Conservation (phyloP, 1,284 basidiomycete genomes). For the Rhodotorula sp. region DNA sequence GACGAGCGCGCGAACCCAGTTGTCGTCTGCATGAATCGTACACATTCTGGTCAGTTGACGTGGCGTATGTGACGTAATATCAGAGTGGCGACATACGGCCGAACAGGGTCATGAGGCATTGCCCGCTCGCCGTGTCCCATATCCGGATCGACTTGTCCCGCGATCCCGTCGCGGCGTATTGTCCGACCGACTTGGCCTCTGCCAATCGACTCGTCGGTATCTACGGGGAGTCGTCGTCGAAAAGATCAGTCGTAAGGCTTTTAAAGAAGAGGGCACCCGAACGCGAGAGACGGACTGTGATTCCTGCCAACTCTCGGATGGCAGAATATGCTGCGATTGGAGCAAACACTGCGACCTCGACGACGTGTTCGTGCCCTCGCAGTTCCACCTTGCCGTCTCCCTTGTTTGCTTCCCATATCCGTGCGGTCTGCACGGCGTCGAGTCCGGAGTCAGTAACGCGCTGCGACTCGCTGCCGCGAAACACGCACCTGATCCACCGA, state of each 20-base stretch:
- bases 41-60: not conserved
- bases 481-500: slow-evolving; percentile 75
- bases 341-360: slow-evolving; percentile 79
- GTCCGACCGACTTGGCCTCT: slow-evolving; percentile 35
- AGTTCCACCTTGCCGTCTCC: slow-evolving; percentile 79
- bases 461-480: not conserved
- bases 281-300: slow-evolving; percentile 56
- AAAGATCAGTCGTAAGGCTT: too few species aligned
- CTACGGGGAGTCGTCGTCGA: slow-evolving; percentile 8
- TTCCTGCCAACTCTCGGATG: slow-evolving; percentile 71
- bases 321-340: slow-evolving; percentile 69
- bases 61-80: too few species aligned
- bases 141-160: slow-evolving; percentile 84
- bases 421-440: slow-evolving; percentile 62
- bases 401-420: slow-evolving; percentile 72
- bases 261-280: not conserved
- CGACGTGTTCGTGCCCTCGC: slow-evolving; percentile 81
- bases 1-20: slow-evolving; percentile 76
- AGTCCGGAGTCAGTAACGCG: not conserved
- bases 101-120: slow-evolving; percentile 63
- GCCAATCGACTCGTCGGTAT: slow-evolving; percentile 17
- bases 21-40: slow-evolving; percentile 66
- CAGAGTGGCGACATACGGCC: slow-evolving; percentile 27
- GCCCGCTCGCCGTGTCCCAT: slow-evolving; percentile 78
- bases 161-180: slow-evolving; percentile 74